These are phyloP conservation scores for Metschnikowia peoriensis DNA, from an alignment of 805 yeast species.

Conservation along the genomic window DNA sequence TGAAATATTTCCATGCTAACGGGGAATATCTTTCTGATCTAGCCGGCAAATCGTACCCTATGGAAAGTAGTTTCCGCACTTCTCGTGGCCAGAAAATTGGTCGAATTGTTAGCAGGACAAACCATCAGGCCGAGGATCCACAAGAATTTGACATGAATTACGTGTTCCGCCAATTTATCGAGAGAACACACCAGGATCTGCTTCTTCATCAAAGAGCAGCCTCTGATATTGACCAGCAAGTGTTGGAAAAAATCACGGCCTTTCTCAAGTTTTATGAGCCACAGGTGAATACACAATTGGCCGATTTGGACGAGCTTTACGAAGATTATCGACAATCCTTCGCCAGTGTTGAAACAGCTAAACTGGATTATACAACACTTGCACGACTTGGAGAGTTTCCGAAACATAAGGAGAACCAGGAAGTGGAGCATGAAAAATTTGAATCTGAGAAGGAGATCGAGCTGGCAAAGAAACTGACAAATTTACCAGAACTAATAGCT, in stretches of 20 bases:
- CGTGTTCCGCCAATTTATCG: conserved; percentile 15
- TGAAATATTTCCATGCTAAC: conserved; percentile 35
- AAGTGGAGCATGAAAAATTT: background rate
- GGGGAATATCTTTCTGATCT: conserved; percentile 33
- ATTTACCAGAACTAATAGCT: background rate
- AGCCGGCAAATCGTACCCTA: conserved; percentile 22
- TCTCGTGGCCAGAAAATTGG: conserved; percentile 12
- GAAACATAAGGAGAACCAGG: conserved; percentile 2
- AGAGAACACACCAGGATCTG: conserved; percentile 13
- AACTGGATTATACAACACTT: conserved; percentile 29
- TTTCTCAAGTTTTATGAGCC: conserved; percentile 40
- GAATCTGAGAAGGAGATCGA: background rate
- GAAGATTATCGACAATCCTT: conserved; percentile 26
- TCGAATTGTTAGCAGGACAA: conserved; percentile 4
- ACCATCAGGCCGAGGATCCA: background rate
- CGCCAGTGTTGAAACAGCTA: conserved; percentile 28
- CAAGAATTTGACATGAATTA: conserved; percentile 11
- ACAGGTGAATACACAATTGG: conserved; percentile 23
- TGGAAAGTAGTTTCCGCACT: conserved; percentile 24
- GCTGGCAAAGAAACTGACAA: background rate
- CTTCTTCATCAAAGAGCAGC: conserved; percentile 25
- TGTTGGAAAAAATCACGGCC: conserved; percentile 32
- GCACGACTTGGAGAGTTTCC: conserved; percentile 32
- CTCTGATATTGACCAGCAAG: conserved; percentile 32
- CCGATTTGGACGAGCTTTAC: conserved; percentile 23